Conservation (phyloP, 257 asterid genomes). For the Ballota nigra region DNA sequence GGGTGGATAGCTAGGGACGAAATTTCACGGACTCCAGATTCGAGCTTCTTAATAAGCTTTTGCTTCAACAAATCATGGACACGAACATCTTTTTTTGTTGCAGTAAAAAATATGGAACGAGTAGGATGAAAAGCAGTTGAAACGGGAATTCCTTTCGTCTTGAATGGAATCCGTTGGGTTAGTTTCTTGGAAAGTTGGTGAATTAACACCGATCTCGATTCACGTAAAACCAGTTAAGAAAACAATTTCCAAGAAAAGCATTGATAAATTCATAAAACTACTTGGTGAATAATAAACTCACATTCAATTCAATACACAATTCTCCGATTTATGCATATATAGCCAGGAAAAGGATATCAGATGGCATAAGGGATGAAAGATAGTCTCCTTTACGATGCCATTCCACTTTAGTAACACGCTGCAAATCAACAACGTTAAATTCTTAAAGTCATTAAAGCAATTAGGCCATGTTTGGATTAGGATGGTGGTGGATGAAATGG, state of each 20-base stretch:
- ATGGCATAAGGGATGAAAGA: constrained; percentile 81
- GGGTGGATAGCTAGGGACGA: constrained; percentile 92
- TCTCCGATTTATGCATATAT: constrained; percentile 14
- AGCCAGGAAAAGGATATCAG: constrained; percentile 83
- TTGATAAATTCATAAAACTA: background rate
- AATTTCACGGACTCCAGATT: constrained; percentile 83
- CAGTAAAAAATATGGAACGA: constrained; percentile 75
- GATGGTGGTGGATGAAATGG: too few species aligned
- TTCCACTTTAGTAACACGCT: constrained; percentile 85
- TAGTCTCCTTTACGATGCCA: constrained; percentile 99
- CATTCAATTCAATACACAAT: background rate
- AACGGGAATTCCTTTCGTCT: constrained; percentile 88
- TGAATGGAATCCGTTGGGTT: constrained; percentile 80
- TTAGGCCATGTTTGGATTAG: too few species aligned
- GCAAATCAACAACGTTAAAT: constrained; percentile 34
- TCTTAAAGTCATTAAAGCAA: constrained; percentile 15
- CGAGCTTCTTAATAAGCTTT: constrained; percentile 80
- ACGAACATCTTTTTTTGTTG: constrained; percentile 78
- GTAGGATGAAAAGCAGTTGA: constrained; percentile 87
- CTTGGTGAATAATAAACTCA: background rate
- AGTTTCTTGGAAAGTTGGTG: constrained; percentile 74
- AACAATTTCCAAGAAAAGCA: constrained; percentile 25
- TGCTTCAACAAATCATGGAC: constrained; percentile 81
- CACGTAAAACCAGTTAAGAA: constrained; percentile 74
- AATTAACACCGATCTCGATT: constrained; percentile 75